Base-by-base conservation (phyloP, 169 alveolate species). In the Eimeria sp. region DNA sequence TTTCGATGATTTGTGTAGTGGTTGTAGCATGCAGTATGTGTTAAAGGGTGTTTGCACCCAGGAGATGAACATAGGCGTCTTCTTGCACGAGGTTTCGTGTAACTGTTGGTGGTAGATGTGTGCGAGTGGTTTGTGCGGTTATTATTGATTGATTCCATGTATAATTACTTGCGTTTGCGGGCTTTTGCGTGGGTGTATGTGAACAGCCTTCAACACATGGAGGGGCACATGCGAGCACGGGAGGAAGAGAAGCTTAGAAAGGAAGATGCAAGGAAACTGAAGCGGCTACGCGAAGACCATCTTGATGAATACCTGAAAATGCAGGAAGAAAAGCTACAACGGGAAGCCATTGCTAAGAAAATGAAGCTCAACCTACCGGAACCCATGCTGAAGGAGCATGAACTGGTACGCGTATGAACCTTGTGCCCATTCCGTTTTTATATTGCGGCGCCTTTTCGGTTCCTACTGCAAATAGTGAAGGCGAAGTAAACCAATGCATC, bases 241-340 rank as follows among this genome's bases (percentile, higher is more conserved):
- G 99, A 98, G 87, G 99, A 98, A 97, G 98, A 98, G 93, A 97
- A 91, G 91, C 98, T 92, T 91, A 97, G 98, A 97, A 98, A 97
- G 78, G 98, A 98, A 54, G 99, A 99, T 94, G 98, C 98, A 82
- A 97, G 99, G 88, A 98, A 98, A 95, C 97, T 99, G 96, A 98
- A 98, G 97, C 98, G 99, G 86, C 96, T 99, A 49, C 98, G 98
- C 96, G 98, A 98, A 87, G 99, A 98, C 87, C 98, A 99, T 94
- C 97, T 99, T 27, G 99, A 99, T n/a, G 97, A 97, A 95, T 99
- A 99, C 34, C 95, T 99, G 82, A 98, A 99, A 84, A 96, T 98
- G 88, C 98, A 99, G 51, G 98, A 98, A 70, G 98, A 98, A 88
- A 95, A 96, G 65, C 98, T 98, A 89, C 98, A 97, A 20, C 86